phyloP scores from a whole-genome alignment of 805 yeast genomes.

The Saturnispora silvae region DNA sequence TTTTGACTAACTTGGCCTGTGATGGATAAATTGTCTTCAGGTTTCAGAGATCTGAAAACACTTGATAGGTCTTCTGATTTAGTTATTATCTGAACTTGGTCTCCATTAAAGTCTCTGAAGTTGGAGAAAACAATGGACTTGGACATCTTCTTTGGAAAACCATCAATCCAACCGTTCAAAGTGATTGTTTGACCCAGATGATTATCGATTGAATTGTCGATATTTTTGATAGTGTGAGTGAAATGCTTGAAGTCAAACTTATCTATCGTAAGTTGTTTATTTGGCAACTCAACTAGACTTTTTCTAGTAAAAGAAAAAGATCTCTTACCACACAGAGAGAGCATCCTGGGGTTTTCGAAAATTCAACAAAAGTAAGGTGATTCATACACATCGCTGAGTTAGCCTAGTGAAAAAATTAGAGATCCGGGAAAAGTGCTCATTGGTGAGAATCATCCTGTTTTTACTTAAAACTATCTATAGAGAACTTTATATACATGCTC shows the following conservation, averaged over 20 bases:
- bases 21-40: slow-evolving; percentile 68
- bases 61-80: slow-evolving; percentile 29
- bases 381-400: too few species aligned
- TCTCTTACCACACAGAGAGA: not conserved
- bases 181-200: slow-evolving; percentile 27
- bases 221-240: slow-evolving; percentile 20
- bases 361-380: not conserved
- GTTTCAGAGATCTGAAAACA: slow-evolving; percentile 35
- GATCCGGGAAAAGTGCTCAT: too few species aligned
- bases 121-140: slow-evolving; percentile 58
- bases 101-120: slow-evolving; percentile 66
- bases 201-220: slow-evolving; percentile 9
- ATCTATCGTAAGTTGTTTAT: slow-evolving; percentile 13
- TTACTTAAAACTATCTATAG: too few species aligned
- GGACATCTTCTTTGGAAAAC: slow-evolving; percentile 61
- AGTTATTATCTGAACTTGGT: slow-evolving; percentile 46
- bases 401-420: too few species aligned
- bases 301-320: not conserved
- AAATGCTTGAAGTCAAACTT: slow-evolving; percentile 23
- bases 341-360: not conserved
- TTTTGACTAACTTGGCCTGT: slow-evolving; percentile 38
- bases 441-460: too few species aligned
- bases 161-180: slow-evolving; percentile 77
- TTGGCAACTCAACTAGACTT: slow-evolving; percentile 12
- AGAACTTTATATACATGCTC: too few species aligned